Base-by-base conservation (phyloP, 2,329 filamentous ascomycete species). In the Alternaria arbusti region DNA sequence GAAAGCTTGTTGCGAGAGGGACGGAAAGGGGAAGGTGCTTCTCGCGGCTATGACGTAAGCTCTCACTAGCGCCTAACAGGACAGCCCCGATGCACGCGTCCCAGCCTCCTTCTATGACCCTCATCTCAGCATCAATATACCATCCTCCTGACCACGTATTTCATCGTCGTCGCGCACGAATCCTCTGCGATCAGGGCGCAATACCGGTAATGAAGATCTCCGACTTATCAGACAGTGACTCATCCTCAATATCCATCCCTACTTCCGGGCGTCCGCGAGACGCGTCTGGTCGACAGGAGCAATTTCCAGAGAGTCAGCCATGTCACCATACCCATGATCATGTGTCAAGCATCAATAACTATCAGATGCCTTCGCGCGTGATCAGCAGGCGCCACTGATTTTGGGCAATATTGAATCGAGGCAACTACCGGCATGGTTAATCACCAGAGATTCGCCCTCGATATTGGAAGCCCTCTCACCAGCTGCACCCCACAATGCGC, bases 401-500 rank as follows among this genome's bases (percentile, higher is more conserved):
- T 40, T 1, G 36, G 36, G 36, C 36, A 17, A 40, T 40, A 40
- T 40, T 40, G 8, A n/a, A 17, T 40, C 36, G n/a, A 40, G 36
- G 36, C 36, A 40, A 32, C 49, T 23, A 32, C 20, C 36, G 36
- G 36, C 36, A 40, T 52, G 49, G 30, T 13, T 36, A 52, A 36
- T 69, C 64, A 65, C 43, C 54, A 12, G 57, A 25, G 30, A 20
- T 20, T 57, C 46, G 56, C 64, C 57, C 57, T 46, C 65, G 61
- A 66, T 57, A 63, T 65, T 68, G 54, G 56, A 46, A 36, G 32
- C 32, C 32, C 32, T 36, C 32, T 36, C 52, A 64, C 61, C 28
- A 61, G 43, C 63, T 68, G 63, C 55, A 69, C 69, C 67, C 69
- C 65, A 67, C 67, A 69, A 56, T 58, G 43, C 57, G 59, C 26